Evolutionary conservation across 78 protist genomes (phyloP).

Genomic region (Mastigamoeba balamuthi): DNA sequence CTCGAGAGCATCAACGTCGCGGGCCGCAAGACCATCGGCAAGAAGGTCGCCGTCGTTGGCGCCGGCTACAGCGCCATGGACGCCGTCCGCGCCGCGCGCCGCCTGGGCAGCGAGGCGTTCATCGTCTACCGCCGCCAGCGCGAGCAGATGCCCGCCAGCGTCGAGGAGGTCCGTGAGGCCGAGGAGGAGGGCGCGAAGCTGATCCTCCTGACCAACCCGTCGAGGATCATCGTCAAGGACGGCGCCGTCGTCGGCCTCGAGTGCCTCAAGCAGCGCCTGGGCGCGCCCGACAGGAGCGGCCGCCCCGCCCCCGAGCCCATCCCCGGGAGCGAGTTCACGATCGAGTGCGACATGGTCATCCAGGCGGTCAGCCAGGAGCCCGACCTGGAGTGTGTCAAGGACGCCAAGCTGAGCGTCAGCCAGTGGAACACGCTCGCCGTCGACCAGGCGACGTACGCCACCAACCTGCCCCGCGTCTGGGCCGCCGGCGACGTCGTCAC

Average conservation of each 20-base stretch:
- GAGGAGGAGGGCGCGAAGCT: not conserved
- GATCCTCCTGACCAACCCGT: not conserved
- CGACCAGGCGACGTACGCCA: not conserved
- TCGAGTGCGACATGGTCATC: not conserved
- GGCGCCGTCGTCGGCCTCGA: not conserved
- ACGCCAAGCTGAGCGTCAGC: not conserved
- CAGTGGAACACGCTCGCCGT: not conserved
- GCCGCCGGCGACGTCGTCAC: not conserved
- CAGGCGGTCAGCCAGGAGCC: not conserved
- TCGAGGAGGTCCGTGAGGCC: not conserved
- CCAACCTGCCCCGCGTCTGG: not conserved
- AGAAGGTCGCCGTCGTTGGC: constrained; percentile 71
- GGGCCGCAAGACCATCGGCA: constrained; percentile 42
- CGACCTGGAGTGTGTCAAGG: not conserved
- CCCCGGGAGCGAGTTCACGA: not conserved
- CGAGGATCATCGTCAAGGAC: not conserved
- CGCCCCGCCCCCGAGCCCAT: not conserved
- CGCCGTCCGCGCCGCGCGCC: constrained; percentile 57
- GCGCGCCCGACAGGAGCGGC: not conserved
- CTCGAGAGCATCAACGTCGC: constrained; percentile 13
- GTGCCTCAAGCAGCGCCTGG: not conserved
- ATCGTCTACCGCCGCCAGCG: not conserved
- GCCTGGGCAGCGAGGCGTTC: constrained; percentile 26
- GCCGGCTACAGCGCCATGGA: constrained; percentile 85
- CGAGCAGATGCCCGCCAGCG: not conserved